These are phyloP conservation scores for Pyricularia sp. DNA, from an alignment of 2,329 filamentous ascomycete genomes.

Conservation along the genomic window DNA sequence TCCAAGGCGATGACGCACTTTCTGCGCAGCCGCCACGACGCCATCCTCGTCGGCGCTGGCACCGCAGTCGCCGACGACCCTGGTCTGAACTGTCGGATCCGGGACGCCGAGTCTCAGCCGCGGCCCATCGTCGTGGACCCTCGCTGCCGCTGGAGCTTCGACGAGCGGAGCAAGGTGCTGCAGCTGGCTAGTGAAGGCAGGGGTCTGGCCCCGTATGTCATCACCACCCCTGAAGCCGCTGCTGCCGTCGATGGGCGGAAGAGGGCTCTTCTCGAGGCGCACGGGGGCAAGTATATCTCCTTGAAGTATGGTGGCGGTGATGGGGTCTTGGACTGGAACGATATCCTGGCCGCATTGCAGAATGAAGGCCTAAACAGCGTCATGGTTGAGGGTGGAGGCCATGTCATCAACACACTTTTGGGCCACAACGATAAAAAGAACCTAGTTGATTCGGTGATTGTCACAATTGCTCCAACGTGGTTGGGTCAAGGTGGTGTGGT, in stretches of 20 bases:
- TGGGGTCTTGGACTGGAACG: constrained; percentile 41
- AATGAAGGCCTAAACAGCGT: constrained; percentile 60
- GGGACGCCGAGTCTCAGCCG: constrained; percentile 44
- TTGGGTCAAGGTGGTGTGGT: constrained; percentile 75
- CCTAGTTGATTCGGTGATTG: constrained; percentile 65
- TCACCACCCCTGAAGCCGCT: constrained; percentile 36
- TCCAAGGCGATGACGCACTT: constrained; percentile 93
- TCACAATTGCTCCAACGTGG: constrained; percentile 86
- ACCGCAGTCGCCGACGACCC: constrained; percentile 83
- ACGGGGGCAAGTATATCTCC: constrained; percentile 43
- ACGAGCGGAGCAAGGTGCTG: constrained; percentile 53
- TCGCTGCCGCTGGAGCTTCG: constrained; percentile 59
- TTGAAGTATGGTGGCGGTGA: constrained; percentile 31
- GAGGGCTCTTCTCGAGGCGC: constrained; percentile 29
- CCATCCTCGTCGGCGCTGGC: constrained; percentile 76
- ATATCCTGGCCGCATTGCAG: constrained; percentile 50
- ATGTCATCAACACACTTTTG: constrained; percentile 76
- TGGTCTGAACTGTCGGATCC: constrained; percentile 64
- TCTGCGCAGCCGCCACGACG: constrained; percentile 71
- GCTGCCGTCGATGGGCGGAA: constrained; percentile 34
- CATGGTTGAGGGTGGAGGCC: constrained; percentile 86
- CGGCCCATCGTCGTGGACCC: constrained; percentile 79
- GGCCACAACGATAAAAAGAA: constrained; percentile 40
- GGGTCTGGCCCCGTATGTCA: constrained; percentile 65
- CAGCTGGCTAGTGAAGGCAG: constrained; percentile 51